Evolutionary conservation across 768 basidiomycete species (phyloP).

Genomic region (Mycena floridula): DNA sequence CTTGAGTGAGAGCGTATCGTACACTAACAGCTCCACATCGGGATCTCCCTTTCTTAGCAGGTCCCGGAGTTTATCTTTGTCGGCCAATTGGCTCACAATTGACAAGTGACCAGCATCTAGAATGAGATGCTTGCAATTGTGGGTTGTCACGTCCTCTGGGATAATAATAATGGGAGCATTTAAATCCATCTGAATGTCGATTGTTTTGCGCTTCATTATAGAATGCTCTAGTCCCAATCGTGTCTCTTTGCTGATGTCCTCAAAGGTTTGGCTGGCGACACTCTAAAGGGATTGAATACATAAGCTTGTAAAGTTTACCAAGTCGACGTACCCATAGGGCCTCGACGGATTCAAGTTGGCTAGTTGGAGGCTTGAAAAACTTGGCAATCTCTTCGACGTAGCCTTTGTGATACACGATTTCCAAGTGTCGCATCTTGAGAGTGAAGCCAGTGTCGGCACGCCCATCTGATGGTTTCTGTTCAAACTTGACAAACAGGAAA

Average conservation of each 20-base stretch:
- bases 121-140: slow-evolving; percentile 78
- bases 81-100: slow-evolving; percentile 83
- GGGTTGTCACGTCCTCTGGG: slow-evolving; percentile 86
- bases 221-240: slow-evolving; percentile 92
- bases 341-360: slow-evolving; percentile 92
- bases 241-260: slow-evolving; percentile 90
- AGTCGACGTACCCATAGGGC: slow-evolving; percentile 67
- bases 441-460: slow-evolving; percentile 89
- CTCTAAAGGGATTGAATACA: slow-evolving; percentile 37
- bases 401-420: slow-evolving; percentile 92
- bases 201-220: slow-evolving; percentile 87
- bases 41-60: slow-evolving; percentile 80
- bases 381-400: slow-evolving; percentile 88
- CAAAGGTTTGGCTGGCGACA: slow-evolving; percentile 89
- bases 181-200: slow-evolving; percentile 95
- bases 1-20: slow-evolving; percentile 80
- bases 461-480: slow-evolving; percentile 86
- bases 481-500: slow-evolving; percentile 90
- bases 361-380: slow-evolving; percentile 92
- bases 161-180: slow-evolving; percentile 96
- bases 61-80: slow-evolving; percentile 71
- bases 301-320: slow-evolving; percentile 4
- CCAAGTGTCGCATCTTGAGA: slow-evolving; percentile 89
- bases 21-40: slow-evolving; percentile 88
- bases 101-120: slow-evolving; percentile 97